phyloP scores from a whole-genome alignment of 169 alveolate species.

The Cyclospora cayetanensis region DNA sequence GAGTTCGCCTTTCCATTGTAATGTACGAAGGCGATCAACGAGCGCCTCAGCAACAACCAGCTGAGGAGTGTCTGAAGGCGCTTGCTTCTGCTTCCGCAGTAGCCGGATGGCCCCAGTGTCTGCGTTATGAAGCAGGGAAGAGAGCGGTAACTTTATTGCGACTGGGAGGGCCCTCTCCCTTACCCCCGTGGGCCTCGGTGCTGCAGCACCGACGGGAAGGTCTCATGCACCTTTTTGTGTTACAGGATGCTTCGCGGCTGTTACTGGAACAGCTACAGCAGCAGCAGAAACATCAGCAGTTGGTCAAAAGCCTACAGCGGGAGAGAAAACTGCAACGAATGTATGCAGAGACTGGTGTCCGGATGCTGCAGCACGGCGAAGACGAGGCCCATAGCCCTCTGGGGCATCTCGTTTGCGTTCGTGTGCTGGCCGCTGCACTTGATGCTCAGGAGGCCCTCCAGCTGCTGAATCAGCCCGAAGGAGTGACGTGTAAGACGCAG shows the following conservation, averaged over 20 bases:
- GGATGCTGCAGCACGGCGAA: not conserved
- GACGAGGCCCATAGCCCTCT: not conserved
- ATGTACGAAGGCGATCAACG: not conserved
- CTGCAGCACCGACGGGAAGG: constrained; percentile 40
- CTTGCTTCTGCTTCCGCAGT: not conserved
- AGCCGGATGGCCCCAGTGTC: not conserved
- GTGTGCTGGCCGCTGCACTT: constrained; percentile 2
- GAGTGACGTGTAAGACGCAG: not conserved
- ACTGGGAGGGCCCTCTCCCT: not conserved
- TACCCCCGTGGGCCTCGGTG: not conserved
- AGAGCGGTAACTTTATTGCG: not conserved
- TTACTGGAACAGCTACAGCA: constrained; percentile 28
- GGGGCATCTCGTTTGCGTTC: not conserved
- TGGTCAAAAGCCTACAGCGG: not conserved
- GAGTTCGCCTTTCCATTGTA: not conserved
- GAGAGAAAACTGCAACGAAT: constrained; percentile 10
- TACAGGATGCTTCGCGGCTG: not conserved
- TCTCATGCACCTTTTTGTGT: not conserved
- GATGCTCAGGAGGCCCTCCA: not conserved
- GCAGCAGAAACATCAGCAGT: constrained; percentile 24
- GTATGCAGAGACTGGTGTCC: not conserved
- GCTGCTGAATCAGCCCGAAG: constrained; percentile 4
- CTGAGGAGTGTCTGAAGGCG: not conserved
- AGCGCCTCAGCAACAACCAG: not conserved
- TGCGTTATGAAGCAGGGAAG: not conserved